Conservation (phyloP, 2,329 filamentous ascomycete species). For the Cladorrhinum sp. region DNA sequence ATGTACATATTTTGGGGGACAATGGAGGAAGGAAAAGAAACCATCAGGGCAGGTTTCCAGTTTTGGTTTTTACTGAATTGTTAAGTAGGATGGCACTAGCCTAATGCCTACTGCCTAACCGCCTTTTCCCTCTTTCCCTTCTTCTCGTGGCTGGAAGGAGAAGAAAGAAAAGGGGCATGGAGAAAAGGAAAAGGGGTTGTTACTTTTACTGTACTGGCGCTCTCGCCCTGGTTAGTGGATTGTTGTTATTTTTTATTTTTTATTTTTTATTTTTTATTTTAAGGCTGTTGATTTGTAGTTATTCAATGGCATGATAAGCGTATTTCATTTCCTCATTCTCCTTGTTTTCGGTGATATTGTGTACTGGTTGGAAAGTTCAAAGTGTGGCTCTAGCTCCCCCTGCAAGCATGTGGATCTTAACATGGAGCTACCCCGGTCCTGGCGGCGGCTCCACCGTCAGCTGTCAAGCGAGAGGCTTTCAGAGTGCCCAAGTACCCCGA, state of each 20-base stretch:
- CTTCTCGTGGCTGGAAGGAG: too few relatives aligned
- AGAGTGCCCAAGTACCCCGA: constrained; percentile 8
- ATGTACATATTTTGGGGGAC: not conserved
- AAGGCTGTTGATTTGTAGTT: too few relatives aligned
- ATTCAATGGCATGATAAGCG: too few relatives aligned
- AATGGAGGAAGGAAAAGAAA: not conserved
- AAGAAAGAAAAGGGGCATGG: not conserved
- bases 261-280: not conserved
- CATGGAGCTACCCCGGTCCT: constrained; percentile 5
- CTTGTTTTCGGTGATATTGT: not conserved
- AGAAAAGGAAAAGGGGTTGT: too few relatives aligned
- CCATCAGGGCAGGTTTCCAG: not conserved
- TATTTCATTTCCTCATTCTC: too few relatives aligned
- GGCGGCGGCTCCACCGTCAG: constrained; percentile 6
- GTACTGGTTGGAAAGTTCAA: too few relatives aligned
- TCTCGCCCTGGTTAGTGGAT: too few relatives aligned
- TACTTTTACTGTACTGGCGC: too few relatives aligned
- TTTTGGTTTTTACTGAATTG: not conserved
- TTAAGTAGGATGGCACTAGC: not conserved
- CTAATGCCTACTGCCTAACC: not conserved
- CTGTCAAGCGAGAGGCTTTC: constrained; percentile 5
- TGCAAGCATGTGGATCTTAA: not conserved
- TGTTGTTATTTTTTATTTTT: not conserved
- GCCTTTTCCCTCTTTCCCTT: too few relatives aligned
- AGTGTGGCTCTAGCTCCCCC: constrained; percentile 26